These are phyloP conservation scores for Hygrophila difformis DNA, from an alignment of 257 asterid genomes.

Conservation along the genomic window DNA sequence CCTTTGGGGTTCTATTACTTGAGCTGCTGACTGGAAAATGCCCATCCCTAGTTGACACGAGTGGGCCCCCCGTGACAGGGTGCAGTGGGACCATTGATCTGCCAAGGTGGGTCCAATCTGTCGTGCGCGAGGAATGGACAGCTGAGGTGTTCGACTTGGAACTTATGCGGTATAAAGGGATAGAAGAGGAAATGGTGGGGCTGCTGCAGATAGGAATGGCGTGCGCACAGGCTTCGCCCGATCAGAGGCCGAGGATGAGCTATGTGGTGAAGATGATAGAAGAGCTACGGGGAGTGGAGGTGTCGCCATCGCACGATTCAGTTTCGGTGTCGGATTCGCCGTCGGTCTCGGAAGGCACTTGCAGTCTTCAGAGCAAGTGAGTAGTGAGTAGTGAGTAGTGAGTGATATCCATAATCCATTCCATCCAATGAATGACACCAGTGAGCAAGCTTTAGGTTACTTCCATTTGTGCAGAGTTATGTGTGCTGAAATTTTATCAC, in stretches of 20 bases:
- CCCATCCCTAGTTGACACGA: conserved; percentile 47
- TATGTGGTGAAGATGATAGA: conserved; percentile 73
- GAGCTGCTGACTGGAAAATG: conserved; percentile 87
- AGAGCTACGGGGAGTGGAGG: conserved; percentile 64
- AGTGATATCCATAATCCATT: no score
- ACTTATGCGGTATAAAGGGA: conserved; percentile 90
- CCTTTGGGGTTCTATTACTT: conserved; percentile 76
- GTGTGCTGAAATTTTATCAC: no score
- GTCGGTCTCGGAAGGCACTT: conserved; percentile 46
- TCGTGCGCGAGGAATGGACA: conserved; percentile 98
- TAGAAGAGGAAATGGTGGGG: conserved; percentile 96
- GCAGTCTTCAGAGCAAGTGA: conserved; percentile 58
- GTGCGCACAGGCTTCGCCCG: conserved; percentile 52
- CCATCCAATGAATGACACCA: no score
- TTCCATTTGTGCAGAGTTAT: no score
- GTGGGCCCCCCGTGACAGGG: conserved; percentile 38
- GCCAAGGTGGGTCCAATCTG: conserved; percentile 97
- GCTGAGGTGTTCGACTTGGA: conserved; percentile 97
- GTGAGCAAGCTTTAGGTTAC: no score
- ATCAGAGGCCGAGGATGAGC: conserved; percentile 70
- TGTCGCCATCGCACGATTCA: conserved; percentile 54
- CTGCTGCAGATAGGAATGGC: conserved; percentile 80
- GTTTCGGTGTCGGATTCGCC: conserved; percentile 80
- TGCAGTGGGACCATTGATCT: conserved; percentile 56
- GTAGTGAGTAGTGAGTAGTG: no score